A percentile compares a stretch with the other conserved stretches of the same genome.
Evolutionary conservation across 2,329 filamentous ascomycete species (phyloP).

Genomic region (Hortaea werneckii): DNA sequence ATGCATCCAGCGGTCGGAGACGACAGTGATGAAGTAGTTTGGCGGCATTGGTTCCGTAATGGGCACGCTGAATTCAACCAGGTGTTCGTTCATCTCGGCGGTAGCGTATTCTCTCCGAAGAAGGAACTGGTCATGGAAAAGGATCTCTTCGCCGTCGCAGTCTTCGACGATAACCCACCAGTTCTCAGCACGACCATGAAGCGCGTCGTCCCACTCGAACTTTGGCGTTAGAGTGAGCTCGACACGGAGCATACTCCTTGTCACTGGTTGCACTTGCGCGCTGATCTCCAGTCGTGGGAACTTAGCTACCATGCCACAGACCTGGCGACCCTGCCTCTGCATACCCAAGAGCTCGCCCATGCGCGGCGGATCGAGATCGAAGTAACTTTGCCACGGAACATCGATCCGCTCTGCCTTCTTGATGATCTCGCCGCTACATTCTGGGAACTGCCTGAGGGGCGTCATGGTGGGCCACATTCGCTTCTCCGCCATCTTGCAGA

Average conservation of each 20-base stretch:
- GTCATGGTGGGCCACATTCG: conserved; percentile 99
- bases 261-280: conserved; percentile 89
- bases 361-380: conserved; percentile 87
- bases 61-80: conserved; percentile 91
- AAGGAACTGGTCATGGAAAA: conserved; percentile 91
- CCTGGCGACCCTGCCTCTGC: conserved; percentile 74
- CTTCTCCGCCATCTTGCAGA: conserved; percentile 99
- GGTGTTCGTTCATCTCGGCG: conserved; percentile 79
- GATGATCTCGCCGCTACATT: conserved; percentile 73
- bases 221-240: conserved; percentile 87
- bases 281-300: conserved; percentile 90
- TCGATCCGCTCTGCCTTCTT: conserved; percentile 92
- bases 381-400: conserved; percentile 86
- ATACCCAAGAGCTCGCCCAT: conserved; percentile 92
- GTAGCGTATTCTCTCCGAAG: conserved; percentile 80
- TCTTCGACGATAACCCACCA: conserved; percentile 99
- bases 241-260: conserved; percentile 80
- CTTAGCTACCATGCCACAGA: conserved; percentile 79
- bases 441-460: conserved; percentile 79
- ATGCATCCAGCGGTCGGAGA: conserved; percentile 98
- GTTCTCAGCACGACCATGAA: conserved; percentile 80
- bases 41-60: conserved; percentile 97
- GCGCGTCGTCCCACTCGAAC: conserved; percentile 85
- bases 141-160: conserved; percentile 89
- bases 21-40: conserved; percentile 92